Evolutionary conservation across 2,329 filamentous ascomycete genomes (phyloP).

Genomic region (Fusarium vanettenii): DNA sequence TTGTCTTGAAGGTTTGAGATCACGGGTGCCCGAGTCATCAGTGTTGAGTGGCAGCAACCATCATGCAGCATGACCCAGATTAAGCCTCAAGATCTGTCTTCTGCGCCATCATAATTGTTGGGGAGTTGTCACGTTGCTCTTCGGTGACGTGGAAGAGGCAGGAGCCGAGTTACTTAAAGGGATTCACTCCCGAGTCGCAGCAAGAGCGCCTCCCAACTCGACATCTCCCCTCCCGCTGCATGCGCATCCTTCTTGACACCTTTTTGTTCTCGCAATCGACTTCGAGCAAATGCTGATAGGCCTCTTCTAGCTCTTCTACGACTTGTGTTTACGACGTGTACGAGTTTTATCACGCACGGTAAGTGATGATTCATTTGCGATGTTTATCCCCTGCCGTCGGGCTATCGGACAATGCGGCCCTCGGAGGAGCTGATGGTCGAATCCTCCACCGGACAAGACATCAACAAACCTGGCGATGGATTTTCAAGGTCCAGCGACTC

Average conservation of each 20-base stretch:
- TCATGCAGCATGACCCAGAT: not conserved
- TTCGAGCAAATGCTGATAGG: conserved; percentile 23
- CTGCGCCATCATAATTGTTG: not conserved
- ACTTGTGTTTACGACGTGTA: conserved; percentile 45
- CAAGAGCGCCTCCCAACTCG: not conserved
- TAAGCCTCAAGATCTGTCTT: not conserved
- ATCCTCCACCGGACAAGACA: not conserved
- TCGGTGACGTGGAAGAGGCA: conserved; percentile 4
- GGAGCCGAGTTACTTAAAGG: conserved; percentile 8
- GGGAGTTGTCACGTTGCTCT: not conserved
- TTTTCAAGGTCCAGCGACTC: not conserved
- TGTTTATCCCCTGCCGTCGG: not conserved
- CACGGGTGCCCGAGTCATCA: not conserved
- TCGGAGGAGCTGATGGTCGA: not conserved
- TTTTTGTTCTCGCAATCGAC: not conserved
- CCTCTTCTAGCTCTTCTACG: conserved; percentile 39
- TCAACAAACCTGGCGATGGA: not conserved
- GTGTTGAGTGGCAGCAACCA: not conserved
- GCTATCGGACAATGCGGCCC: not conserved
- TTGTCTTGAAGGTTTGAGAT: not conserved
- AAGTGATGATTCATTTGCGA: conserved; percentile 18
- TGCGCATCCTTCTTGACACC: not conserved
- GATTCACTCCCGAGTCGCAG: conserved; percentile 7
- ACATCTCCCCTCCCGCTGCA: not conserved
- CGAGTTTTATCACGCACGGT: conserved; percentile 44